Evolutionary conservation across 805 yeast species (phyloP), one percentile per base, ranked within the genome.

Genomic region (Wickerhamiella kurtzmanii): DNA sequence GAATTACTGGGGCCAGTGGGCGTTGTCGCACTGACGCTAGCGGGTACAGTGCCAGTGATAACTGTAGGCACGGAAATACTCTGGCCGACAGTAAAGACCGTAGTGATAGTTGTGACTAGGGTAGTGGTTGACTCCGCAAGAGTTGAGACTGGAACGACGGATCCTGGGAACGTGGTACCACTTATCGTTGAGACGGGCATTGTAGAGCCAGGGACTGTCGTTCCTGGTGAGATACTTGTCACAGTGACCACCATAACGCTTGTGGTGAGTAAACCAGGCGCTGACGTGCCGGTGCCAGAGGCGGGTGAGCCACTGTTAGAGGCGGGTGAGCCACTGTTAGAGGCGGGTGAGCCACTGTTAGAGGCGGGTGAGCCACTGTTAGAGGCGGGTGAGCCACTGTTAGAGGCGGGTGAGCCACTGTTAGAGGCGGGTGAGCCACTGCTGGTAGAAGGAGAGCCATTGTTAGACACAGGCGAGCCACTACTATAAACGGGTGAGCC

Each of bases 51-150:
- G n/a, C 19, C 19, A n/a, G 38, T n/a, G 8, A 17, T 6, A 17
- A 17, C 19, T 5, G 19, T 17, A 9, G 38, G 38, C 16, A 15
- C 38, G n/a, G 38, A 36, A 6, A 17, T 17, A 17, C 38, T 36
- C 16, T 15, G 38, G 19, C 19, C 19, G n/a, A 5, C n/a, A 5
- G 38, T 36, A 6, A 15, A 5, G 16, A 17, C 19, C 17, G 19
- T 36, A n/a, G 54, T 46, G 18, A 46, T 40, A 25, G 44, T 41
- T 9, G 46, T 43, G 3, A 32, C 17, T 13, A 39, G 20, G 15
- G 47, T 39, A 37, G 32, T 47, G 9, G 55, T 49, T 17, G 51
- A 41, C 8, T 53, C 58, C 1, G 55, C 56, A 20, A 51, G 28
- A 5, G 57, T 51, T 3, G 47, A 37, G 15, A 55, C 56, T 39